Base-by-base conservation (phyloP, 345 rosid species). In the Streptanthus diversifolius region DNA sequence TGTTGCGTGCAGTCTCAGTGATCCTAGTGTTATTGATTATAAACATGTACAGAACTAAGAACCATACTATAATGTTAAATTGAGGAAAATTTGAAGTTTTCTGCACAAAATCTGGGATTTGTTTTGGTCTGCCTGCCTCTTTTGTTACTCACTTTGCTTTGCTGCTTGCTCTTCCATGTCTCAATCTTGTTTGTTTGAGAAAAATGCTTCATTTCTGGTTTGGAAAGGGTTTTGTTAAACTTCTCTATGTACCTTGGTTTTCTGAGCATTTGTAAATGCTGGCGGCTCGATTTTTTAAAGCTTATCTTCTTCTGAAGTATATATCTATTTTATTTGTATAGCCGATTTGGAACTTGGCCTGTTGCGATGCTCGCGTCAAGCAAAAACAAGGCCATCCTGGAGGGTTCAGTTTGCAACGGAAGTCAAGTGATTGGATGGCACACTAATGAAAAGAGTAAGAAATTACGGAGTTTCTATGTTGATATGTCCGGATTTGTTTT, bases 401-500 rank as follows among this genome's bases (percentile, higher is more conserved):
- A 93, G 74, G 98, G 97, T 68, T 92, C 96, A 2, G 87, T 93
- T 29, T 93, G 97, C 84, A 88, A 89, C 45, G 87, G 88, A 72
- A 87, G 85, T 68, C 88, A 80, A 61, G 86, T 93, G 71, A 81
- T 85, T 35, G 98, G 98, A 56, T 93, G 98, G 97, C 97, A 90
- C 82, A 89, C 98, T 22, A 93, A 93, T 49, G 98, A 93, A 73
- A 93, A 88, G 81, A 93, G 97, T 70, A 93, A 83, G 80, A 83
- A 82, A 62, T 79, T 90, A 7, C 87, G 92, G 12, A 83, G 97
- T 77, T 93, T 90, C 83, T 96, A 93, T 63, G 92, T 91, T 63
- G 98, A 91, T 82, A 93, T 93, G 92, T 91, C 96, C 0, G 98
- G 98, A 30, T 93, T 91, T 82, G 97, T 97, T 70, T 89, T 93